These are phyloP conservation scores for Cylindrotheca fusiformis DNA, from an alignment of 108 stramenopile species.

Conservation along the genomic window DNA sequence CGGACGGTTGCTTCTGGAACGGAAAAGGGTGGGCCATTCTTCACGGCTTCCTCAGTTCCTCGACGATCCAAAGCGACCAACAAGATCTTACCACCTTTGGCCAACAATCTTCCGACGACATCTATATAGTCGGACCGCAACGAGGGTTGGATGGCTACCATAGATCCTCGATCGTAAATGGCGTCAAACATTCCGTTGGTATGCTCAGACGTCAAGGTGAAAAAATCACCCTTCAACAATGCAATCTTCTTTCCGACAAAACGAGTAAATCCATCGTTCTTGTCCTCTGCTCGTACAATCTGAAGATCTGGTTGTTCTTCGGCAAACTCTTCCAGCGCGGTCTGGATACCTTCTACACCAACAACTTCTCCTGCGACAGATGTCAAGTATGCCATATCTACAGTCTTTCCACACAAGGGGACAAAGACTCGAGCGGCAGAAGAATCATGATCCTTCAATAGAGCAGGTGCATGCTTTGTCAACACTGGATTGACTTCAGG, in stretches of 20 bases:
- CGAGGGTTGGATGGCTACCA: constrained; percentile 75
- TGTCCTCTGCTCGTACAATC: constrained; percentile 10
- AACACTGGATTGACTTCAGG: constrained; percentile 27
- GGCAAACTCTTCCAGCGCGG: constrained; percentile 71
- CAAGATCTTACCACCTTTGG: constrained; percentile 60
- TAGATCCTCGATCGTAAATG: constrained; percentile 76
- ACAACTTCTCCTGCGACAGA: constrained; percentile 44
- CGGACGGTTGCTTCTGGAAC: constrained; percentile 47
- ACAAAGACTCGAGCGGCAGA: constrained; percentile 50
- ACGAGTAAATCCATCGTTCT: constrained; percentile 18
- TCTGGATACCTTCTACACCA: constrained; percentile 72
- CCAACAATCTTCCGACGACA: constrained; percentile 44
- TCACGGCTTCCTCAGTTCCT: constrained; percentile 35
- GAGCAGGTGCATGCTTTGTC: neutral
- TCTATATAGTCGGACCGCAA: constrained; percentile 56
- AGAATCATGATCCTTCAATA: neutral
- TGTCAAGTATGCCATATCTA: constrained; percentile 76
- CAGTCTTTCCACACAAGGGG: constrained; percentile 87
- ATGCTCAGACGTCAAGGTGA: constrained; percentile 33
- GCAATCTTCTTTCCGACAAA: constrained; percentile 55
- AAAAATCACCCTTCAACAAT: constrained; percentile 67
- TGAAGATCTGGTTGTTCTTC: constrained; percentile 59
- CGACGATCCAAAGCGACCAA: constrained; percentile 60
- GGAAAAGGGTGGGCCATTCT: constrained; percentile 71
- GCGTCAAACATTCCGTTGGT: constrained; percentile 51